Evolutionary conservation across 345 rosid species (phyloP).

Genomic region (Hevea brasiliensis): DNA sequence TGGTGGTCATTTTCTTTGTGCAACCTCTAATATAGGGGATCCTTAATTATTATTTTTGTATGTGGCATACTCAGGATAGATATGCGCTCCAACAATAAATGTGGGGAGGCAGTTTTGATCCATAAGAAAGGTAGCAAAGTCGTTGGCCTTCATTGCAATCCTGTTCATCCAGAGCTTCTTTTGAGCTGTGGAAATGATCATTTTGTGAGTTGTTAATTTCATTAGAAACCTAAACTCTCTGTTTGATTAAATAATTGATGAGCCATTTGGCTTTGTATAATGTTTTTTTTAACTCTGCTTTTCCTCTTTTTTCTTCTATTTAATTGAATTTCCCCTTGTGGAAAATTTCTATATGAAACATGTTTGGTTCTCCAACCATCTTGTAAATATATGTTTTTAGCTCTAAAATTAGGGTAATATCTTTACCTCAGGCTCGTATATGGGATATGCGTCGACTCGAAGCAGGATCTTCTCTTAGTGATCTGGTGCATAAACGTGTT

Average conservation of each 20-base stretch:
- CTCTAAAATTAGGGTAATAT: constrained; percentile 7
- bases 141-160: constrained; percentile 93
- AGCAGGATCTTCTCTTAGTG: constrained; percentile 55
- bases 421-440: constrained; percentile 68
- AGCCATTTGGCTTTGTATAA: neutral
- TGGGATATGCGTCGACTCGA: constrained; percentile 88
- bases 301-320: neutral
- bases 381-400: neutral
- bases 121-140: constrained; percentile 95
- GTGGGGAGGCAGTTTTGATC: constrained; percentile 63
- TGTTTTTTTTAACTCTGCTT: neutral
- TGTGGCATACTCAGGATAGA: constrained; percentile 58
- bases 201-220: constrained; percentile 57
- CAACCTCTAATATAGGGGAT: neutral
- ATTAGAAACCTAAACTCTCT: neutral
- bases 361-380: neutral
- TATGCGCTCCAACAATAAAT: constrained; percentile 57
- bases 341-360: neutral
- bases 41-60: neutral
- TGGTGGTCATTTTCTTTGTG: neutral
- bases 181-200: constrained; percentile 97
- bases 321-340: neutral
- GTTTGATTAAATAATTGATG: neutral
- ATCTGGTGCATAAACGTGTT: constrained; percentile 77
- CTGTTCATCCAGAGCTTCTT: constrained; percentile 82